phyloP scores from a whole-genome alignment of 2,329 filamentous ascomycete genomes.

The Beauveria medogensis region DNA sequence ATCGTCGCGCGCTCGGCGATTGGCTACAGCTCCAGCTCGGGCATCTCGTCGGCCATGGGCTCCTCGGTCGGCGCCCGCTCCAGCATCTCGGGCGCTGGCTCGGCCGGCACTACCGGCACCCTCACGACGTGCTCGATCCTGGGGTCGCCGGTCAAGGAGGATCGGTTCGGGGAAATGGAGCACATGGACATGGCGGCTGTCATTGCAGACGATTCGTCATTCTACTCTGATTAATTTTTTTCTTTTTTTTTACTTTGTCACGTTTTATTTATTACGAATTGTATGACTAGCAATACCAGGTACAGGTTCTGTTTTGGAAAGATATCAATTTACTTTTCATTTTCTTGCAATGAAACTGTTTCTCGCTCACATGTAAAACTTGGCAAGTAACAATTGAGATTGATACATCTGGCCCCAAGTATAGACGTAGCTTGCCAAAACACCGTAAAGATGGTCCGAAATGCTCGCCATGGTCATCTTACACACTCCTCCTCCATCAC shows the following conservation, averaged over 20 bases:
- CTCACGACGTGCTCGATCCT: conserved; percentile 7
- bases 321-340: neutral
- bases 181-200: neutral
- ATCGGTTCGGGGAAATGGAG: conserved; percentile 7
- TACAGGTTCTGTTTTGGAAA: conserved; percentile 3
- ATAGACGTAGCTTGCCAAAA: too few species aligned
- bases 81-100: neutral
- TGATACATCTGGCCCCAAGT: too few species aligned
- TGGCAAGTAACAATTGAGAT: too few species aligned
- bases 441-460: too few species aligned
- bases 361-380: too few species aligned
- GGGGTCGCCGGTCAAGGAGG: conserved; percentile 10
- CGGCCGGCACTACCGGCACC: neutral
- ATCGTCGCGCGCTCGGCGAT: conserved; percentile 1
- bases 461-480: too few species aligned
- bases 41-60: conserved; percentile 24
- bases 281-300: conserved; percentile 9
- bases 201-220: conserved; percentile 5
- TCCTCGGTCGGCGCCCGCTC: neutral
- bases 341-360: neutral
- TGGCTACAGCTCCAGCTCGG: conserved; percentile 15
- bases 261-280: conserved; percentile 3
- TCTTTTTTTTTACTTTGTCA: neutral
- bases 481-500: neutral
- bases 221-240: conserved; percentile 7